Conservation (phyloP, 2,329 filamentous ascomycete species). For the Ascochyta rabiei region DNA sequence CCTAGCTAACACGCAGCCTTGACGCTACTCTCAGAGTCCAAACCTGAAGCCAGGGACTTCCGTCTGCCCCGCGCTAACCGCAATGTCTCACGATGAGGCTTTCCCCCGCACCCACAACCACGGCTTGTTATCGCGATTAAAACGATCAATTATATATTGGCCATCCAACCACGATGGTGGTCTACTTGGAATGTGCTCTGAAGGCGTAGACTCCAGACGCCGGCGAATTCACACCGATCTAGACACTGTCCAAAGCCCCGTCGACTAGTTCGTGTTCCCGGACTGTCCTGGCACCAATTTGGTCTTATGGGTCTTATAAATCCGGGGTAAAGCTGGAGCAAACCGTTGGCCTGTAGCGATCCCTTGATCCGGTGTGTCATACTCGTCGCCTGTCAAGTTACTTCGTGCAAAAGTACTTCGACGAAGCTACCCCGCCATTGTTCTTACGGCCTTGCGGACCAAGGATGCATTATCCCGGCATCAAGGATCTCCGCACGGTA, state of each 20-base stretch:
- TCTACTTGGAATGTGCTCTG: not conserved
- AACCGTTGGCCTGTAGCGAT: not conserved
- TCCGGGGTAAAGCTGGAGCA: not conserved
- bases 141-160: not conserved
- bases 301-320: not conserved
- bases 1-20: not conserved
- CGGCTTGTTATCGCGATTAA: slow-evolving; percentile 5
- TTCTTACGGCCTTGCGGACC: slow-evolving; percentile 15
- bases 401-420: not conserved
- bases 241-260: not conserved
- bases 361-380: not conserved
- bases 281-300: not conserved
- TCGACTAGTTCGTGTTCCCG: not conserved
- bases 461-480: slow-evolving; percentile 18
- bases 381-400: not conserved
- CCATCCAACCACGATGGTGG: not conserved
- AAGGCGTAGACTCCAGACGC: not conserved
- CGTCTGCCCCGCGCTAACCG: slow-evolving; percentile 12
- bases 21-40: not conserved
- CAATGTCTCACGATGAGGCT: slow-evolving; percentile 3
- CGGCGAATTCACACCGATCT: not conserved
- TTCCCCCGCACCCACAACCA: slow-evolving; percentile 15
- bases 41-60: not conserved
- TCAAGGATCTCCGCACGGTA: slow-evolving; percentile 28
- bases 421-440: slow-evolving; percentile 22